phyloP scores from a whole-genome alignment of 768 basidiomycete genomes.

The Lactifluus subvellereus region DNA sequence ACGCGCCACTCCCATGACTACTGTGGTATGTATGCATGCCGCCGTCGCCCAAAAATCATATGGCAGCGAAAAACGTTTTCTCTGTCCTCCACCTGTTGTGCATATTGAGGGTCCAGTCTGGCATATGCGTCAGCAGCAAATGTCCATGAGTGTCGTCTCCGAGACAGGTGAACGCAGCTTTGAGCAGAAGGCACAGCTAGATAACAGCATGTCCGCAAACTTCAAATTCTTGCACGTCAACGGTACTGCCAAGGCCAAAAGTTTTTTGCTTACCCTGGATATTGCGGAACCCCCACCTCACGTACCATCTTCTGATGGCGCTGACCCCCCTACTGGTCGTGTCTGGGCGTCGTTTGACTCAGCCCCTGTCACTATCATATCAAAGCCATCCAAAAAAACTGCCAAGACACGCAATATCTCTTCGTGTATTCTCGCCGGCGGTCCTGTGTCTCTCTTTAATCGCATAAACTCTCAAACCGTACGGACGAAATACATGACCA shows the following conservation, averaged over 20 bases:
- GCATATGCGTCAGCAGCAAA: slow-evolving; percentile 75
- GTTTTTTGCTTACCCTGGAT: slow-evolving; percentile 79
- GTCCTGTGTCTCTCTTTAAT: slow-evolving; percentile 90
- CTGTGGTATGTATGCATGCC: slow-evolving; percentile 84
- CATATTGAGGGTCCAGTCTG: slow-evolving; percentile 86
- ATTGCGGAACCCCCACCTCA: slow-evolving; percentile 68
- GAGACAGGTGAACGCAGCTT: slow-evolving; percentile 79
- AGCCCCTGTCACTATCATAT: slow-evolving; percentile 88
- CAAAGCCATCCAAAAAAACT: slow-evolving; percentile 96
- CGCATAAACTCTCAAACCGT: slow-evolving; percentile 96
- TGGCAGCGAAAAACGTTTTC: slow-evolving; percentile 90
- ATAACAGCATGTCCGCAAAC: slow-evolving; percentile 78
- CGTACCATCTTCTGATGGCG: slow-evolving; percentile 35
- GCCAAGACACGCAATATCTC: slow-evolving; percentile 91
- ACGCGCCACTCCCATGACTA: slow-evolving; percentile 83
- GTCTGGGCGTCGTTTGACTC: slow-evolving; percentile 92
- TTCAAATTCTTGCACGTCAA: slow-evolving; percentile 92
- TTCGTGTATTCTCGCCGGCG: slow-evolving; percentile 83
- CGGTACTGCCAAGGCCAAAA: slow-evolving; percentile 84
- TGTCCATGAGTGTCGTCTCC: slow-evolving; percentile 81
- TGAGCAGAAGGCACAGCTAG: slow-evolving; percentile 78
- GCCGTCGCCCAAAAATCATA: slow-evolving; percentile 96
- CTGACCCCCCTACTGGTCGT: slow-evolving; percentile 46
- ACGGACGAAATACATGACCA: slow-evolving; percentile 95
- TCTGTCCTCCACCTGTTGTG: slow-evolving; percentile 90